Evolutionary conservation across 75 land plant species (phyloP), one percentile per base, ranked within the genome.

Genomic region (Selaginella tamariscina): DNA sequence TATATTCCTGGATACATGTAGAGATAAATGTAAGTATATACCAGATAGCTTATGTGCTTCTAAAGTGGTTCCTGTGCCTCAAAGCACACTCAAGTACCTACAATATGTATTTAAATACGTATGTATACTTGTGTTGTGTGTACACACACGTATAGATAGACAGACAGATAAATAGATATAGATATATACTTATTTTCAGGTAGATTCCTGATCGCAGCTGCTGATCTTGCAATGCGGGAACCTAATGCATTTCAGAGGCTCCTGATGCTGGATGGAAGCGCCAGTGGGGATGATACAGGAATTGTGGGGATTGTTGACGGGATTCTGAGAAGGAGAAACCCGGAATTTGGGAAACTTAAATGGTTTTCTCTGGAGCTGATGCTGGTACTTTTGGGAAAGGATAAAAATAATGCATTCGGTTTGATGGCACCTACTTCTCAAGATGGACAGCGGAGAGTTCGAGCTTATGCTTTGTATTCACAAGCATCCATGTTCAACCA

Each of bases 401-500:
- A 91, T 65, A 79, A 82, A 65, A 63, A 68, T 1, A 91, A 91
- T 75, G 83, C 85, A 15, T 91, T 91, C 63, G 94, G 85, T 1
- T 54, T 91, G 30, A 88, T 88, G 94, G 87, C 85, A 33, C 82
- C 85, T 27, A 56, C 71, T 18, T 11, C 31, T 18, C 54, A 39
- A 18, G 44, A 32, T 29, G 79, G 65, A 13, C 81, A 80, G 72
- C 66, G 87, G 27, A 65, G 72, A 33, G 85, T 82, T 0, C 72
- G 97, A 32, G 97, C 85, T 2, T 91, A 91, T 62, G 97, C 79
- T 1, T 69, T 88, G 15, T 91, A 88, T 56, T 83, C 83, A 2
- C 82, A 73, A 11, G 94, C 97, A 32, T 82, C 94, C 0, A 71
- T 91, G 29, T 84, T 91, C 77, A 91, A 91, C 70, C 97, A 91